These are phyloP conservation scores for Lecanosticta acicola DNA, from an alignment of 2,329 filamentous ascomycete genomes.

Conservation along the genomic window DNA sequence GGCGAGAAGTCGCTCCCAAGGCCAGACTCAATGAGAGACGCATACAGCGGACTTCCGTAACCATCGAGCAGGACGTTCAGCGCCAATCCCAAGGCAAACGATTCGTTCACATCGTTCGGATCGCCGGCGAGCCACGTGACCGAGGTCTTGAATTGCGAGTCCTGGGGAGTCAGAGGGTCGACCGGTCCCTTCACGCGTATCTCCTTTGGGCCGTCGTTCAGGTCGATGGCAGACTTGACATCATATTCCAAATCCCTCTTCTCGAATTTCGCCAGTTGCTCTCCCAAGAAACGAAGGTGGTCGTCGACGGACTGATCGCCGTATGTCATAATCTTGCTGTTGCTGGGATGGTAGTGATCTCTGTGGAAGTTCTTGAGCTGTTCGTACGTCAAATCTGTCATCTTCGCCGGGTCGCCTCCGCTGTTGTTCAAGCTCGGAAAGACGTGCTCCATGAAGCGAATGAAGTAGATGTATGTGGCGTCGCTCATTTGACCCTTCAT, in stretches of 20 bases:
- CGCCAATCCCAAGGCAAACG: constrained; percentile 77
- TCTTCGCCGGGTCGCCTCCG: constrained; percentile 91
- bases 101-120: constrained; percentile 74
- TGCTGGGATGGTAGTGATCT: constrained; percentile 94
- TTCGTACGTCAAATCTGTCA: constrained; percentile 89
- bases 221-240: constrained; percentile 68
- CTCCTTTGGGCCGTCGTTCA: constrained; percentile 60
- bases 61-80: constrained; percentile 84
- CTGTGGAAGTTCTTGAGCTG: constrained; percentile 84
- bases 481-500: constrained; percentile 99
- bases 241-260: constrained; percentile 64
- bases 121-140: constrained; percentile 88
- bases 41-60: constrained; percentile 90
- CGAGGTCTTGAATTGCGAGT: constrained; percentile 90
- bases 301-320: constrained; percentile 81
- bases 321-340: constrained; percentile 92
- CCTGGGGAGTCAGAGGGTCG: constrained; percentile 77
- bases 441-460: constrained; percentile 88
- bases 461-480: constrained; percentile 92
- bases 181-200: constrained; percentile 73
- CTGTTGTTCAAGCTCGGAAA: constrained; percentile 95
- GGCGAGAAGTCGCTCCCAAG: constrained; percentile 91
- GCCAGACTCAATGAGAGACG: constrained; percentile 79
- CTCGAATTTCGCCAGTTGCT: constrained; percentile 67
- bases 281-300: constrained; percentile 73